Percentiles rank a stretch among this genome's conserved stretches.
These are phyloP conservation scores for Sphagnurus paluster DNA, from an alignment of 1,284 basidiomycete species.

Conservation along the genomic window DNA sequence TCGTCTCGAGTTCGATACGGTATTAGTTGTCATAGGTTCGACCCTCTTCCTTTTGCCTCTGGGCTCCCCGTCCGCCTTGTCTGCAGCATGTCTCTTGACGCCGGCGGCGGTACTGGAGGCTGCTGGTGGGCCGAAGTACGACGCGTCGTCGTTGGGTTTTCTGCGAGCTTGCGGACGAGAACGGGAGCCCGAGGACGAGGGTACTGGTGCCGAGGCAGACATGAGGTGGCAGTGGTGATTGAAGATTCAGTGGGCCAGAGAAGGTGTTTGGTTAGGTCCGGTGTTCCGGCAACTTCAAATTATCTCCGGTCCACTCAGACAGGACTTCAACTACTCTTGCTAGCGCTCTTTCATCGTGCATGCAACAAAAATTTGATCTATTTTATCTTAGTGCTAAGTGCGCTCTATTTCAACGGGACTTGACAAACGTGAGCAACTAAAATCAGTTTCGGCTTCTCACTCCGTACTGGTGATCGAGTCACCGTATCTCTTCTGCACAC, in stretches of 20 bases:
- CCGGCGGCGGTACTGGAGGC: constrained; percentile 26
- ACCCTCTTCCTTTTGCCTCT: constrained; percentile 69
- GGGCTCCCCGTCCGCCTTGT: constrained; percentile 64
- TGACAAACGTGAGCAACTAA: background rate
- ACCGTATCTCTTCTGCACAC: constrained; percentile 7
- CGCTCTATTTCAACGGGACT: no score
- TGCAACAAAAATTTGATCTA: no score
- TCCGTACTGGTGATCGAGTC: background rate
- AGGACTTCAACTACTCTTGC: no score
- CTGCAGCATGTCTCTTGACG: constrained; percentile 57
- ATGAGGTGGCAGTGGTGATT: constrained; percentile 25
- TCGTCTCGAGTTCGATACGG: constrained; percentile 10
- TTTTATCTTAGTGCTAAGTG: no score
- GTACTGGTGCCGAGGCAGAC: constrained; percentile 34
- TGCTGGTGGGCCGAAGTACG: constrained; percentile 58
- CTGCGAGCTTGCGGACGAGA: constrained; percentile 59
- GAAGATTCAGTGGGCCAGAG: constrained; percentile 4
- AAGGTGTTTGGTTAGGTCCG: constrained; percentile 5
- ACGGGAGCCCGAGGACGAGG: constrained; percentile 44
- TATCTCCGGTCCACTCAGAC: constrained; percentile 5
- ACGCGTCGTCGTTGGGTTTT: constrained; percentile 60
- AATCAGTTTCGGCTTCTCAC: background rate
- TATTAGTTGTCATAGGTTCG: constrained; percentile 32
- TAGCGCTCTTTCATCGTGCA: no score
- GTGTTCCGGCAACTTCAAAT: constrained; percentile 13